Evolutionary conservation across 129 eudicot genomes (phyloP), one percentile per base, ranked within the genome.

Genomic region (Pseudognaphalium luteoalbum): DNA sequence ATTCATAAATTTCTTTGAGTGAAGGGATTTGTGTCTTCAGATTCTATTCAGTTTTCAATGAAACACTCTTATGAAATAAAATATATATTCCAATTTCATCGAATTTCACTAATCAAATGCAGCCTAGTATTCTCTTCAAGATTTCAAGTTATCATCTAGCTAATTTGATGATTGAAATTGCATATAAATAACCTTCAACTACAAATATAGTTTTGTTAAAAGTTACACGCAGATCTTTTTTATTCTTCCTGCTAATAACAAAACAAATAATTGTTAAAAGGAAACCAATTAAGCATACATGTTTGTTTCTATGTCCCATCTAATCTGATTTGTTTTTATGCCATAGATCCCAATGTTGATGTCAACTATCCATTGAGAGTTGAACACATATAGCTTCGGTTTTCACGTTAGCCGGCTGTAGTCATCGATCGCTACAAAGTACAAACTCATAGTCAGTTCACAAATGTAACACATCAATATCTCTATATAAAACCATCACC

Each of bases 301-400:
- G 16, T 33, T 68, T 22, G 57, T 66, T 32, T 32, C 56, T 8
- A 63, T 72, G 76, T 5, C 44, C 30, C 32, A 47, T 54, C 62
- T 70, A 47, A 47, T 14, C 54, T 47, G 69, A 41, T 20, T 58
- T 59, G 71, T 78, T 41, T 33, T 42, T 8, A 44, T 42, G 56
- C 72, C 76, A 70, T 71, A 70, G 78, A 71, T 50, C 76, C 58
- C 81, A 61, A 75, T 42, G 76, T 11, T 59, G 34, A 63, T 35
- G 58, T 20, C 68, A 66, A 78, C 76, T 30, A 37, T 8, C 57
- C 54, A 47, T 14, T 47, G 6, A 14, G 6, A 47, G 14, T 14
- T 4, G 54, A 76, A 47, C 72, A 81, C 81, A 37, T n/a, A 66
- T 82, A 58, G 17, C 82, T 77, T 77, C 1, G 85, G 82, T 71